Conservation (phyloP, 164 flowering plant species). For the Macadamia integrifolia region DNA sequence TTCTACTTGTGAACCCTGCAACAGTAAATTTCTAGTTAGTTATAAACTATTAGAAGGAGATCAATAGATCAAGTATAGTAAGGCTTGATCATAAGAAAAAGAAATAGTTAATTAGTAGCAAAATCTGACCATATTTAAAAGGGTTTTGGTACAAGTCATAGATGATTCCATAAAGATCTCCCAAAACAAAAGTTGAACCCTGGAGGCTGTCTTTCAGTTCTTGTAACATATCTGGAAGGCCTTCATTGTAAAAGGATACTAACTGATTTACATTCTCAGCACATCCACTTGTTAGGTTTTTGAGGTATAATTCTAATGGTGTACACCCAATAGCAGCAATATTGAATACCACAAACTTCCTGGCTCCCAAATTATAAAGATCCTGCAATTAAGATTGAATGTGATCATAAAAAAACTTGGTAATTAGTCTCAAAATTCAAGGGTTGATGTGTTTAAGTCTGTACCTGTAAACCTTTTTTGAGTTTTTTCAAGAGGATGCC, state of each 20-base stretch:
- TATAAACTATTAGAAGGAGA: not conserved
- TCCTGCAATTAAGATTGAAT: not conserved
- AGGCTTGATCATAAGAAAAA: too few relatives aligned
- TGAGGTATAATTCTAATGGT: slow-evolving; percentile 5
- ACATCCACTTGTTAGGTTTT: slow-evolving; percentile 12
- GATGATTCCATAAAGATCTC: slow-evolving; percentile 17
- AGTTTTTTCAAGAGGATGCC: not conserved
- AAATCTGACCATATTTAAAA: slow-evolving; percentile 42
- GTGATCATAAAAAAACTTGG: not conserved
- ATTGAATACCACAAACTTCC: slow-evolving; percentile 35
- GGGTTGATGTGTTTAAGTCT: not conserved
- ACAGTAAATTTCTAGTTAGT: not conserved
- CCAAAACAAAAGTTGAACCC: too few relatives aligned
- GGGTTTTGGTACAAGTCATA: slow-evolving; percentile 35
- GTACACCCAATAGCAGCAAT: slow-evolving; percentile 29
- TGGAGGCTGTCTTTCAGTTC: slow-evolving; percentile 26
- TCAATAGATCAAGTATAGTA: not conserved
- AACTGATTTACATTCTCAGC: too few relatives aligned
- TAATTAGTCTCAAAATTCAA: too few relatives aligned
- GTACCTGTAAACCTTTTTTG: slow-evolving; percentile 1
- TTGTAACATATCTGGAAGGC: slow-evolving; percentile 27
- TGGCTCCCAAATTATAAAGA: slow-evolving; percentile 21
- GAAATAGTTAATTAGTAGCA: too few relatives aligned
- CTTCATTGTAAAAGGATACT: slow-evolving; percentile 25
- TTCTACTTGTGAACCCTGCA: slow-evolving; percentile 34